A percentile compares a stretch with the other conserved stretches of the same genome.
Evolutionary conservation across 129 eudicot genomes (phyloP).

Genomic region (Ambrosia trifida): DNA sequence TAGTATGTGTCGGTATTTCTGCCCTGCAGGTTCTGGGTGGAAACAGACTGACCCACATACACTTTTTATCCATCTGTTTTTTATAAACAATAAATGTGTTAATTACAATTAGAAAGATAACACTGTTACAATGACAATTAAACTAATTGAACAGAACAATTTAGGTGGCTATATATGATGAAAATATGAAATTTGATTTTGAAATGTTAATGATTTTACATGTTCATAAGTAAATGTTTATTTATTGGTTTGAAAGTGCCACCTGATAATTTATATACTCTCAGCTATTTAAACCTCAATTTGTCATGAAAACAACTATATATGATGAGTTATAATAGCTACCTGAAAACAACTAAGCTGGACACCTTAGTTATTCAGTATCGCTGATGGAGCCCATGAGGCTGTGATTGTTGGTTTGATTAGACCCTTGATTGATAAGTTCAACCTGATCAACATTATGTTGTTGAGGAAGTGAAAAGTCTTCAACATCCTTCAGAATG

Average conservation of each 20-base stretch:
- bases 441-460: too few species aligned
- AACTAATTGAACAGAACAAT: neutral
- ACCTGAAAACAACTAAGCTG: too few species aligned
- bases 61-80: neutral
- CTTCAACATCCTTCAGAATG: too few species aligned
- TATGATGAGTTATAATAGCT: conserved; percentile 4
- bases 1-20: too few species aligned
- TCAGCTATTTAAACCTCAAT: conserved; percentile 1
- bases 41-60: neutral
- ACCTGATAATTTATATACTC: neutral
- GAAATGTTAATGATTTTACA: neutral
- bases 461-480: too few species aligned
- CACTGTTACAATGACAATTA: neutral
- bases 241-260: neutral
- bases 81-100: neutral
- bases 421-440: too few species aligned
- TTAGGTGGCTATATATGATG: neutral
- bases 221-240: neutral
- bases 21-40: neutral
- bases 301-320: conserved; percentile 16
- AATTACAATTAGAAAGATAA: neutral
- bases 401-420: too few species aligned
- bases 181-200: neutral
- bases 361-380: too few species aligned
- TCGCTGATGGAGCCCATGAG: too few species aligned